phyloP scores from a whole-genome alignment of 148 eudicot genomes.

The Heliosperma pusillum region DNA sequence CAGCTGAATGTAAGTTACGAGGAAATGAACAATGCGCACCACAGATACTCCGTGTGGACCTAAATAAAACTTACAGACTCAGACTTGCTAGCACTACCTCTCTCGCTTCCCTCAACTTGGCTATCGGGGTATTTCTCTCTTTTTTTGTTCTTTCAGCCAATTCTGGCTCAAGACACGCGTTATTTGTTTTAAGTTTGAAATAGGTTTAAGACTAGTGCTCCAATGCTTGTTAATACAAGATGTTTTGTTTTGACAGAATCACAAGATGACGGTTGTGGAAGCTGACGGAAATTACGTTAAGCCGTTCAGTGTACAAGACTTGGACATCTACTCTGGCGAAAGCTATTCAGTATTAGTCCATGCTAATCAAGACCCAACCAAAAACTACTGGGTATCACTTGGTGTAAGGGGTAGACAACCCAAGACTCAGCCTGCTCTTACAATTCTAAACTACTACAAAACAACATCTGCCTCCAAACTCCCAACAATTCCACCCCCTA shows the following conservation, averaged over 20 bases:
- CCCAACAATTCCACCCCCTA: constrained; percentile 53
- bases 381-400: constrained; percentile 70
- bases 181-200: too few species aligned
- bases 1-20: constrained; percentile 42
- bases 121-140: constrained; percentile 47
- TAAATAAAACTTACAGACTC: constrained; percentile 77
- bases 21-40: constrained; percentile 75
- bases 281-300: constrained; percentile 81
- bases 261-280: constrained; percentile 73
- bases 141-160: too few species aligned
- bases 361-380: constrained; percentile 51
- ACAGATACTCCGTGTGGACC: constrained; percentile 41
- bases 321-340: constrained; percentile 94
- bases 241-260: constrained; percentile 40
- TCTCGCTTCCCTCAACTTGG: constrained; percentile 71
- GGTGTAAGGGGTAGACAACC: constrained; percentile 71
- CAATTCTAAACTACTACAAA: constrained; percentile 61
- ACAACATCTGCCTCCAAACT: constrained; percentile 32
- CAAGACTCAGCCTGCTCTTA: constrained; percentile 60
- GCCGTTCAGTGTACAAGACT: constrained; percentile 50
- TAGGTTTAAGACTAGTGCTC: too few species aligned
- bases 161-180: too few species aligned
- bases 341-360: constrained; percentile 70
- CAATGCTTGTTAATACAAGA: too few species aligned
- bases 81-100: constrained; percentile 75